phyloP scores from a whole-genome alignment of 257 asterid species.

The Nyctanthes arbortristis region DNA sequence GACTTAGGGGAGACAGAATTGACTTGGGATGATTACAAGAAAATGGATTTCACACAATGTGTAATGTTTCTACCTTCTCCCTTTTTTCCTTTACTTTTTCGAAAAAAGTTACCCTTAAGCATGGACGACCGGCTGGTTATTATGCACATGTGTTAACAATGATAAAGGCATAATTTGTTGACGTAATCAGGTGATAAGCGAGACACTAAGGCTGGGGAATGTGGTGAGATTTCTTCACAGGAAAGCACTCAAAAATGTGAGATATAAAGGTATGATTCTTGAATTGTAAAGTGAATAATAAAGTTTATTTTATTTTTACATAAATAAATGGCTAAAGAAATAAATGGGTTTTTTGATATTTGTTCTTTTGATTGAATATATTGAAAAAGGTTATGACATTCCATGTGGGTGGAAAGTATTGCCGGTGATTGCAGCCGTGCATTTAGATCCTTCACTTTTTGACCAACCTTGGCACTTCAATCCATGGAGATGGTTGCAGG shows the following conservation, averaged over 20 bases:
- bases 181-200: slow-evolving; percentile 65
- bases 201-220: slow-evolving; percentile 85
- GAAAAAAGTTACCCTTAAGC: slow-evolving; percentile 33
- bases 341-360: neutral
- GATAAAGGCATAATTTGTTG: neutral
- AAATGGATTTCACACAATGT: slow-evolving; percentile 94
- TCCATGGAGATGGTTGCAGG: slow-evolving; percentile 97
- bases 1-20: slow-evolving; percentile 46
- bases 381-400: slow-evolving; percentile 87
- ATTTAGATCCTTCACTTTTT: slow-evolving; percentile 85
- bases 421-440: slow-evolving; percentile 97
- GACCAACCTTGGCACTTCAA: slow-evolving; percentile 90
- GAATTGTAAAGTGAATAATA: neutral
- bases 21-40: slow-evolving; percentile 89
- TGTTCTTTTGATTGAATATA: neutral
- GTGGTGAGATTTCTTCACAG: slow-evolving; percentile 94
- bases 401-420: slow-evolving; percentile 99
- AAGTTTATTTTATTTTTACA: neutral
- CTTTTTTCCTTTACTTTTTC: neutral
- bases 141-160: no score
- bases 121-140: no score
- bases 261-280: slow-evolving; percentile 60
- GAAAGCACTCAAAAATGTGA: slow-evolving; percentile 79
- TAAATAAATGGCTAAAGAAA: neutral
- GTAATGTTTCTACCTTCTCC: slow-evolving; percentile 41